These are phyloP conservation scores for Botryotinia convoluta DNA, from an alignment of 2,329 filamentous ascomycete genomes.

Conservation along the genomic window DNA sequence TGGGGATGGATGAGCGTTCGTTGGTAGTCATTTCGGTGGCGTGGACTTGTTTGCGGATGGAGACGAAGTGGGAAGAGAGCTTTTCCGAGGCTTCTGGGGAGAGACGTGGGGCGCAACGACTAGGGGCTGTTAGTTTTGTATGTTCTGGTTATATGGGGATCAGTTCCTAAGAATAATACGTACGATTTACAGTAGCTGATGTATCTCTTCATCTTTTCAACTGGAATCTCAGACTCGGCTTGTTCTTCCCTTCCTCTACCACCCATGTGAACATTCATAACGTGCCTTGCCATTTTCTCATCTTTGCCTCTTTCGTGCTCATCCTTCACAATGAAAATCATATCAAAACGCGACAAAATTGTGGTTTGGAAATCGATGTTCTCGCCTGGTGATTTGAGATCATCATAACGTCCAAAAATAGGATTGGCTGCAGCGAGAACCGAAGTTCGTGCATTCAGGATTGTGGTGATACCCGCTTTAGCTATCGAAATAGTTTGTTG, in stretches of 20 bases:
- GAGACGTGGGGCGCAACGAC: constrained; percentile 87
- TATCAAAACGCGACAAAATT: constrained; percentile 96
- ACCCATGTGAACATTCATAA: constrained; percentile 97
- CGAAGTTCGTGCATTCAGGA: constrained; percentile 91
- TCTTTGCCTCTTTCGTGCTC: constrained; percentile 88
- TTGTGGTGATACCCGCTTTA: constrained; percentile 97
- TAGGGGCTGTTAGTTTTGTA: constrained; percentile 40
- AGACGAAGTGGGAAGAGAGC: constrained; percentile 94
- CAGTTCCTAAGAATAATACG: constrained; percentile 40
- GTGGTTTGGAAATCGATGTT: constrained; percentile 99
- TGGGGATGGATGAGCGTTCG: constrained; percentile 87
- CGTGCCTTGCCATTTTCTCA: constrained; percentile 91
- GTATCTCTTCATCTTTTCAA: constrained; percentile 97
- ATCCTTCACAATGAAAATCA: constrained; percentile 99
- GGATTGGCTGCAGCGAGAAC: constrained; percentile 95
- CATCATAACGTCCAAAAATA: constrained; percentile 96
- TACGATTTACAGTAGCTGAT: constrained; percentile 95
- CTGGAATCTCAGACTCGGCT: constrained; percentile 80
- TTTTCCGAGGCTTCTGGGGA: constrained; percentile 91
- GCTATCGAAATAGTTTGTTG: constrained; percentile 99
- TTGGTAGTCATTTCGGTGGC: constrained; percentile 87
- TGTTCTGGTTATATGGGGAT: background rate
- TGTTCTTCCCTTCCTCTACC: constrained; percentile 79
- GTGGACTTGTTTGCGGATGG: constrained; percentile 91
- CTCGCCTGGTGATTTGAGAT: constrained; percentile 94